Percentiles rank a stretch among this genome's conserved stretches.
Evolutionary conservation across 1,284 basidiomycete genomes (phyloP).

Genomic region (Sanghuangporus baumii): DNA sequence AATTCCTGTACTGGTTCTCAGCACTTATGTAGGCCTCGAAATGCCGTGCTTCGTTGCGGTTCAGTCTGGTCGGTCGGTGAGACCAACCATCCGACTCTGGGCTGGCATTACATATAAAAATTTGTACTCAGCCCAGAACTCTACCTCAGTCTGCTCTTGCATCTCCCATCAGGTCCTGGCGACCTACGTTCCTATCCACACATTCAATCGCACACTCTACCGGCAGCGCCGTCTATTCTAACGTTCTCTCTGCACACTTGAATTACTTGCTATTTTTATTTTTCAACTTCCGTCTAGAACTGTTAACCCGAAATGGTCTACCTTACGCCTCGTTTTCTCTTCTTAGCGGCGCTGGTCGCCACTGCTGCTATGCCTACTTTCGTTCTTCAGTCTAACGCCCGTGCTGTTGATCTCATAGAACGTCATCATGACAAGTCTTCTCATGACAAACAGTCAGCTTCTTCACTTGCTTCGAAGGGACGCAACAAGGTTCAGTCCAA

Average conservation of each 20-base stretch:
- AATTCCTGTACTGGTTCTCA: background rate
- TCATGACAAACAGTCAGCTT: background rate
- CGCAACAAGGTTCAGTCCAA: background rate
- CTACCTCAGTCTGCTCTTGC: slow-evolving; percentile 1
- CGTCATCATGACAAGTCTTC: slow-evolving; percentile 1
- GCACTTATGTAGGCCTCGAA: background rate
- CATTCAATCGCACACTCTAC: background rate
- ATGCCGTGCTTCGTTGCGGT: background rate
- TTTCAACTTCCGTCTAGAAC: background rate
- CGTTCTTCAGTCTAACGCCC: slow-evolving; percentile 3
- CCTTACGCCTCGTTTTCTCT: slow-evolving; percentile 15
- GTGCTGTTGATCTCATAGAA: slow-evolving; percentile 2
- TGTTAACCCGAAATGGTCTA: slow-evolving; percentile 6
- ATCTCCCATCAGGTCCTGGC: slow-evolving; percentile 17
- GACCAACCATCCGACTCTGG: background rate
- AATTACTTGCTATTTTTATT: background rate
- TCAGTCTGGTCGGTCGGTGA: background rate
- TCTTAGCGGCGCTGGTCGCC: slow-evolving; percentile 15
- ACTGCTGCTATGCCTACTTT: slow-evolving; percentile 7
- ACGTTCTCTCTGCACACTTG: slow-evolving; percentile 3
- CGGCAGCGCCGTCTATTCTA: slow-evolving; percentile 17
- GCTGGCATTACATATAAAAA: slow-evolving; percentile 14
- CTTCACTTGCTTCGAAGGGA: background rate
- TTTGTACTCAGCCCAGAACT: background rate
- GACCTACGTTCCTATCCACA: slow-evolving; percentile 9